Conservation (phyloP, 768 basidiomycete genomes). For the Hirschioporus abietinus region DNA sequence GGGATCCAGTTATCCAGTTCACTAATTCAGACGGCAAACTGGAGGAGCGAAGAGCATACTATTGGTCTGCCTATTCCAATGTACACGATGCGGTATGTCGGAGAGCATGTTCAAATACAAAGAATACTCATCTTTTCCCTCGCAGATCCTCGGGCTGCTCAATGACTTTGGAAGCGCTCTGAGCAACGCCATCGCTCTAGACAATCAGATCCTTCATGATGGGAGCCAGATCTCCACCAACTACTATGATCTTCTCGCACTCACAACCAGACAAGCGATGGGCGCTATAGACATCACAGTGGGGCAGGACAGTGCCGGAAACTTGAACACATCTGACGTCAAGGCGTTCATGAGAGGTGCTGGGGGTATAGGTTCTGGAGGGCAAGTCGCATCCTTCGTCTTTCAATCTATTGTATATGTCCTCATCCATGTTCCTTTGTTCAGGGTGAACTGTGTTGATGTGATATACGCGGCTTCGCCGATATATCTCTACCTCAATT, state of each 20-base stretch:
- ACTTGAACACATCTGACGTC: constrained; percentile 46
- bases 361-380: constrained; percentile 53
- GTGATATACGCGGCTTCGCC: constrained; percentile 26
- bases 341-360: constrained; percentile 55
- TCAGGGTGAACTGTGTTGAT: constrained; percentile 27
- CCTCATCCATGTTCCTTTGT: constrained; percentile 3
- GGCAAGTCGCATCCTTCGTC: too few species aligned
- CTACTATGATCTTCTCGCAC: constrained; percentile 44
- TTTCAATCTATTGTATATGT: constrained; percentile 4
- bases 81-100: constrained; percentile 28
- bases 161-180: constrained; percentile 40
- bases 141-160: constrained; percentile 39
- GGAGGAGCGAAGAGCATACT: constrained; percentile 39
- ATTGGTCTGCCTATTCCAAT: constrained; percentile 38
- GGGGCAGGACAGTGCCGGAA: constrained; percentile 39
- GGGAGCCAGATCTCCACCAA: constrained; percentile 42
- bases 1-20: constrained; percentile 45
- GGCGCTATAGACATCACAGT: constrained; percentile 51
- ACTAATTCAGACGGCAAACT: constrained; percentile 34
- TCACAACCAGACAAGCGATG: constrained; percentile 52
- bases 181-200: constrained; percentile 39
- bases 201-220: constrained; percentile 41
- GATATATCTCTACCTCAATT: constrained; percentile 25
- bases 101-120: neutral
- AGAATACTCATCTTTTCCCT: neutral